phyloP scores from a whole-genome alignment of 1,139 yeast genomes.

The Zygoascus meyerae region DNA sequence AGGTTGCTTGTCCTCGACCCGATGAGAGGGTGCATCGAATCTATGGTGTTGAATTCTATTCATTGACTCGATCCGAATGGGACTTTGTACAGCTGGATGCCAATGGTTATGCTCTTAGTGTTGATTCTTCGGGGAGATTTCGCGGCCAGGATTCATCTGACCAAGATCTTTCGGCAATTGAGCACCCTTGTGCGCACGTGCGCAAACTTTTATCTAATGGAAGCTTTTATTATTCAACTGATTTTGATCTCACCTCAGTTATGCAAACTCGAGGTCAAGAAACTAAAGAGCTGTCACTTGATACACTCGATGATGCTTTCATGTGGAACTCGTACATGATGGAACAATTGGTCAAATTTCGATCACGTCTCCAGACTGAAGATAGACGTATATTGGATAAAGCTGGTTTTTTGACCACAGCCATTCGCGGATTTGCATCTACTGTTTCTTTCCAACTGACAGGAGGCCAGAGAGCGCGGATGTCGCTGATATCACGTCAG shows the following conservation, averaged over 20 bases:
- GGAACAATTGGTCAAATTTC: slow-evolving; percentile 69
- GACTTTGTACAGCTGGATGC: slow-evolving; percentile 65
- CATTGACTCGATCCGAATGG: slow-evolving; percentile 69
- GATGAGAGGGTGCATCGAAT: slow-evolving; percentile 78
- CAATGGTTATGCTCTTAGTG: slow-evolving; percentile 54
- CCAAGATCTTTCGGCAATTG: slow-evolving; percentile 32
- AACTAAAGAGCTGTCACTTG: slow-evolving; percentile 39
- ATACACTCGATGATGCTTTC: slow-evolving; percentile 58
- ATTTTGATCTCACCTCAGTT: slow-evolving; percentile 82
- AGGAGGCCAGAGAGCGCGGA: slow-evolving; percentile 43
- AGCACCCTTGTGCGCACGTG: slow-evolving; percentile 81
- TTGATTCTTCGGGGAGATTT: slow-evolving; percentile 20
- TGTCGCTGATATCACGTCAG: slow-evolving; percentile 85
- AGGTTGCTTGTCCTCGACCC: slow-evolving; percentile 80
- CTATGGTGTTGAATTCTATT: slow-evolving; percentile 76
- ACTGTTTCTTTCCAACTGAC: slow-evolving; percentile 54
- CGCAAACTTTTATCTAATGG: slow-evolving; percentile 78
- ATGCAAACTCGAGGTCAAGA: slow-evolving; percentile 43
- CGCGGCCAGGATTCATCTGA: slow-evolving; percentile 6
- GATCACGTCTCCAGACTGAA: slow-evolving; percentile 59
- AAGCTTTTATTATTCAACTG: slow-evolving; percentile 85
- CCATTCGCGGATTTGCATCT: slow-evolving; percentile 90
- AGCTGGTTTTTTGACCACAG: slow-evolving; percentile 80
- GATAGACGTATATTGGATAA: slow-evolving; percentile 59
- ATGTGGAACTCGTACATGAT: slow-evolving; percentile 97